Base-by-base conservation (phyloP, 2,329 filamentous ascomycete genomes). In the Phoma herbarum region DNA sequence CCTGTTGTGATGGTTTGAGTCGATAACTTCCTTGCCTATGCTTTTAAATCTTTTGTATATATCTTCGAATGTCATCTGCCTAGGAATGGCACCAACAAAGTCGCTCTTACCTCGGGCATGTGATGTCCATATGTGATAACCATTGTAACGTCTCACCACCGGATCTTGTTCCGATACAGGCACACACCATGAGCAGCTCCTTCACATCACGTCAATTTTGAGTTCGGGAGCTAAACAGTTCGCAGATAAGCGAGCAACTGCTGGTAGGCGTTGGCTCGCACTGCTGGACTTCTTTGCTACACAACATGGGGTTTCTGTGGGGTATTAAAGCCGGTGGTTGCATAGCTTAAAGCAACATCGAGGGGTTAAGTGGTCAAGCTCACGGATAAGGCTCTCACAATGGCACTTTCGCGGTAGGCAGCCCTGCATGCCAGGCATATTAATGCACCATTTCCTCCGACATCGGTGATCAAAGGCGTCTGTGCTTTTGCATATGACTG, bases 1-100 rank as follows among this genome's bases (percentile, higher is more conserved):
- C 45, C 50, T 33, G 11, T 46, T 46, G 33, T 51, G 41, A 51
- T 59, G 45, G 50, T 18, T 54, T 54, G 45, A 51, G 50, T 37
- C 39, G 46, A 54, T 25, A 46, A 46, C 31, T 50, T 47, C 37
- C 51, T 43, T 29, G 11, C 46, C 41, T 54, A 41, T 31, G 5
- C 33, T 11, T 54, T 43, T 45, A 48, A 12, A 46, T 45, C 9
- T 29, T 29, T 18, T 51, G 50, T 59, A 59, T 14, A 54, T 59
- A 59, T 16, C 33, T 54, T 14, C 6, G 5, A 59, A 59, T 54
- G 41, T 29, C 25, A 59, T 33, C 25, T 46, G 33, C 45, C 41
- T 43, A 22, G 16, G 28, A 18, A 2, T 42, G 43, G 33, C 46
- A 49, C 39, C 23, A 28, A 4, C 11, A 26, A 20, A 25, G 8